A percentile compares a stretch with the other conserved stretches of the same genome.
Conservation (phyloP, 306 rosid species). For the Mucuna pruriens region DNA sequence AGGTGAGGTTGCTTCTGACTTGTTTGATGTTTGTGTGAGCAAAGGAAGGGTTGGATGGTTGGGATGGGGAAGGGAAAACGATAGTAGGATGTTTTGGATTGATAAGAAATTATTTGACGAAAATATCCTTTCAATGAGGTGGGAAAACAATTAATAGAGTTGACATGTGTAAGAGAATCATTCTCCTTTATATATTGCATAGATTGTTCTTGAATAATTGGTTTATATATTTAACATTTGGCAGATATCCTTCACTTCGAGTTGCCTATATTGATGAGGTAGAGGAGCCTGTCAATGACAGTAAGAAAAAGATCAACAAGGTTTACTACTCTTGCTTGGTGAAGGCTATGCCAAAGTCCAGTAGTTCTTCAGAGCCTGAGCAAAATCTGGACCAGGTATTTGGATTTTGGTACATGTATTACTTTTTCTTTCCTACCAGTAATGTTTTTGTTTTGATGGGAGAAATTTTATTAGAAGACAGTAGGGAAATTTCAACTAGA, state of each 20-base stretch:
- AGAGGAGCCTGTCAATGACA: slow-evolving; percentile 82
- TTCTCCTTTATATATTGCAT: background rate
- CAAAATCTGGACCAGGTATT: slow-evolving; percentile 92
- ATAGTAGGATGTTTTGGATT: background rate
- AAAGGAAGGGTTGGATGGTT: background rate
- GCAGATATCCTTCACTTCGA: slow-evolving; percentile 93
- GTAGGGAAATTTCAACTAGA: slow-evolving; percentile 1
- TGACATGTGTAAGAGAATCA: background rate
- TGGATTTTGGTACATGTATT: slow-evolving; percentile 16
- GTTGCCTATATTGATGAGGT: slow-evolving; percentile 98
- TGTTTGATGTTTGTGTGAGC: background rate
- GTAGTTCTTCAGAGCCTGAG: slow-evolving; percentile 71
- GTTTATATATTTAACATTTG: slow-evolving; percentile 30
- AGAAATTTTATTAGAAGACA: slow-evolving; percentile 14
- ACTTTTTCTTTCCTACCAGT: background rate
- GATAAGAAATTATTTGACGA: background rate
- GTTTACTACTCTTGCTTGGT: slow-evolving; percentile 91
- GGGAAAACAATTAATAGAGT: background rate
- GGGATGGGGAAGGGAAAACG: too few relatives aligned
- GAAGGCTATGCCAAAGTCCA: slow-evolving; percentile 92
- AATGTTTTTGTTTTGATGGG: slow-evolving; percentile 11
- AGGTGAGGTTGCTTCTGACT: background rate
- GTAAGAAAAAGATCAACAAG: slow-evolving; percentile 72
- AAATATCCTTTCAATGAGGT: background rate
- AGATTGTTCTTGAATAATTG: background rate